A percentile compares a stretch with the other conserved stretches of the same genome.
These are phyloP conservation scores for Hortiboletus flavorubellus DNA, from an alignment of 768 basidiomycete genomes.

Conservation along the genomic window DNA sequence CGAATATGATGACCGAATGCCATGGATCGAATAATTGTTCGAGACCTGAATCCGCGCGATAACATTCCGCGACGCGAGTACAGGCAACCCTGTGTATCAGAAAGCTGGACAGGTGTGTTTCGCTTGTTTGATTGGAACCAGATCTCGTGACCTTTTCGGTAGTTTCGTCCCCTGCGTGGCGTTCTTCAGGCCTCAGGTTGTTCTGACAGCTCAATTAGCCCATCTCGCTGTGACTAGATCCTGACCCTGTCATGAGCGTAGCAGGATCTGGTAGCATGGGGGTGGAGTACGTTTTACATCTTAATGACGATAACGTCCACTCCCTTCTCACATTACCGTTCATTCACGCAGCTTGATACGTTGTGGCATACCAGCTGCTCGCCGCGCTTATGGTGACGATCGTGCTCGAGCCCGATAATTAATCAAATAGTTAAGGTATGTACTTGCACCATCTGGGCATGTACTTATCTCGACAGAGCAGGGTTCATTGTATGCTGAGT, in stretches of 20 bases:
- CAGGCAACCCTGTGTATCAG: slow-evolving; percentile 37
- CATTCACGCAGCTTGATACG: slow-evolving; percentile 26
- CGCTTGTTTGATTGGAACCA: slow-evolving; percentile 19
- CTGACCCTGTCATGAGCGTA: slow-evolving; percentile 29
- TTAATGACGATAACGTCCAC: slow-evolving; percentile 1
- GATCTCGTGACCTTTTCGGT: slow-evolving; percentile 15
- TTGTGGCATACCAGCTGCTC: slow-evolving; percentile 33
- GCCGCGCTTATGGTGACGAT: slow-evolving; percentile 24
- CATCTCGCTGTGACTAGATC: slow-evolving; percentile 27
- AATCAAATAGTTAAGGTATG: slow-evolving; percentile 33
- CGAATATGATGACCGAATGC: slow-evolving; percentile 21
- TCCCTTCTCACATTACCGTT: slow-evolving; percentile 10
- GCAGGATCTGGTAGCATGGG: slow-evolving; percentile 23
- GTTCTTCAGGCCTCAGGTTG: slow-evolving; percentile 22
- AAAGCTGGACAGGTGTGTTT: slow-evolving; percentile 33
- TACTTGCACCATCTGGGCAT: slow-evolving; percentile 6
- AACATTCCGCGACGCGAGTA: slow-evolving; percentile 25
- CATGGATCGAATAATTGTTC: slow-evolving; percentile 26
- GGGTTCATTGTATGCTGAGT: slow-evolving; percentile 24
- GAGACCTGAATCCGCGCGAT: slow-evolving; percentile 28
- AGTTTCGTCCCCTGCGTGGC: slow-evolving; percentile 36
- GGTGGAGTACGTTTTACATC: slow-evolving; percentile 31
- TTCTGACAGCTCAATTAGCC: slow-evolving; percentile 27
- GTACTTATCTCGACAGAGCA: slow-evolving; percentile 11
- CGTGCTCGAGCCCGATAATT: slow-evolving; percentile 23